Base-by-base conservation (phyloP, 805 yeast genomes). In the Cyberlindnera mycetangii region DNA sequence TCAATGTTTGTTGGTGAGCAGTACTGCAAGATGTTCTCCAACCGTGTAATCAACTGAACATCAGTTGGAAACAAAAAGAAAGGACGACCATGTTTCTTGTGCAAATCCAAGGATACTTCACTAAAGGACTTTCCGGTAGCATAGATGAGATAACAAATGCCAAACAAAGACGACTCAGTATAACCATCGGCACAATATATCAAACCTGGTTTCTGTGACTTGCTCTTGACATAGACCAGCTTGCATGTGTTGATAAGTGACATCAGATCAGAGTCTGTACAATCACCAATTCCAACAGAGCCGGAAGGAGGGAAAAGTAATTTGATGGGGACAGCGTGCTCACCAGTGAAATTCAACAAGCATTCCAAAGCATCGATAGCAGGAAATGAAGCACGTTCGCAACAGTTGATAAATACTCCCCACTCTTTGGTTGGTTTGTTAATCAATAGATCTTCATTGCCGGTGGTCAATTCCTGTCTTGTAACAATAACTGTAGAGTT, bases 101-200 rank as follows among this genome's bases (percentile, higher is more conserved):
- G 96, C 41, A 88, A 64, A 47, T 75, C 74, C 16, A 84, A 56
- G 49, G 85, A 70, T 1, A 89, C 90, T 32, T 83, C 81, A 21
- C 84, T 81, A 11, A 87, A 63, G 0, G 76, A 52, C 16, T 79
- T 58, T 32, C 83, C 79, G 42, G 82, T 75, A 2, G 86, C 62
- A 64, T 83, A 92, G 46, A 92, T 84, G 45, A 85, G 53, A 55
- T 77, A 90, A 44, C 89, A 76, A 28, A 88, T 67, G 0, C 79
- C 76, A 32, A 90, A 64, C n/a, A 92, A 71, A 5, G 96, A 80
- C 41, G 90, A 84, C 59, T 89, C 97, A 0, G 97, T 88, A 63
- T 90, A 92, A 0, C 98, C 98, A 65, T 92, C 97, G 2, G 86
- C 77, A 58, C 96, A 89, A 59, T 80, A 83, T 9, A 90, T 68